Evolutionary conservation across 768 basidiomycete genomes (phyloP).

Genomic region (Collybia nuda): DNA sequence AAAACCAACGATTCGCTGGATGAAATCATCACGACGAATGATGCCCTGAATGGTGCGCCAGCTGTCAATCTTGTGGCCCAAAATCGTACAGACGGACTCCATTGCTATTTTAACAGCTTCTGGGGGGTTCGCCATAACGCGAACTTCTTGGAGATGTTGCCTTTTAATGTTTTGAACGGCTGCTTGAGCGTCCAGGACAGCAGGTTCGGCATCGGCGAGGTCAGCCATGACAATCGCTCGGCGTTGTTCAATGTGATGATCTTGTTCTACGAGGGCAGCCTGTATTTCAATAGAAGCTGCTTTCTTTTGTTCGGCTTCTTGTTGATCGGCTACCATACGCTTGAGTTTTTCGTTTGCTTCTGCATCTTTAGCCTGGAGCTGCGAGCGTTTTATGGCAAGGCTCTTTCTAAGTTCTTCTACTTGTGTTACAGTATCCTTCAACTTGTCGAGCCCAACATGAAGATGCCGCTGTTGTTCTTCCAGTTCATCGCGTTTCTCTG

Average conservation of each 20-base stretch:
- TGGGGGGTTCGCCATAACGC: constrained; percentile 97
- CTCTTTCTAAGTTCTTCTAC: constrained; percentile 96
- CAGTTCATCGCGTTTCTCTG: constrained; percentile 94
- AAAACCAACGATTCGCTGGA: constrained; percentile 92
- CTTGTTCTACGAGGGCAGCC: constrained; percentile 89
- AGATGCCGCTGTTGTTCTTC: constrained; percentile 99
- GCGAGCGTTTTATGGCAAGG: constrained; percentile 89
- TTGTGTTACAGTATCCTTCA: constrained; percentile 92
- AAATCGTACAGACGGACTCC: constrained; percentile 96
- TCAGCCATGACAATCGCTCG: constrained; percentile 90
- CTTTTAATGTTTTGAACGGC: constrained; percentile 98
- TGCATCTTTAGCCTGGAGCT: constrained; percentile 89
- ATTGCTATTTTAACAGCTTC: constrained; percentile 97
- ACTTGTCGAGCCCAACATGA: constrained; percentile 96
- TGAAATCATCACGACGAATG: constrained; percentile 96
- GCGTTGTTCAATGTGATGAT: constrained; percentile 85
- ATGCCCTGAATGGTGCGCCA: constrained; percentile 96
- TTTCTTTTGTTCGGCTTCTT: constrained; percentile 98
- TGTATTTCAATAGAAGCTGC: constrained; percentile 95
- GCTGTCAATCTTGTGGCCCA: constrained; percentile 95
- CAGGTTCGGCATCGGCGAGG: constrained; percentile 96
- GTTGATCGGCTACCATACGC: constrained; percentile 98
- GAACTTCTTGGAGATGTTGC: constrained; percentile 94
- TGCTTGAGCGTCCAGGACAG: constrained; percentile 89
- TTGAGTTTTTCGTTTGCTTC: constrained; percentile 97